Conservation (phyloP, 108 stramenopile genomes). For the Stephanodiscus triporus region DNA sequence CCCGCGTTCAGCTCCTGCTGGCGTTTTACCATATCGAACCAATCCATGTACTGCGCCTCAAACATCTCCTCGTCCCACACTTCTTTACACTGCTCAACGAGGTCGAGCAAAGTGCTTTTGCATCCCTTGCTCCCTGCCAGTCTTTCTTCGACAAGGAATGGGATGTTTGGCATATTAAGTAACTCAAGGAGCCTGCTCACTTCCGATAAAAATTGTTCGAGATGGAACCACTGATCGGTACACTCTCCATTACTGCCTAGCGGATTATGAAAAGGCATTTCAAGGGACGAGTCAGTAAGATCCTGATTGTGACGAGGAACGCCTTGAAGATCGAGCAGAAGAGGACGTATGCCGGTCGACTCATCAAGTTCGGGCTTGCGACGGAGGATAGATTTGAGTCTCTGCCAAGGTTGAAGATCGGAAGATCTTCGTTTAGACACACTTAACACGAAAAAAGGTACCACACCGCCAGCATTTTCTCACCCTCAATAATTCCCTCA, state of each 20-base stretch:
- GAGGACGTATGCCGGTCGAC: constrained; percentile 84
- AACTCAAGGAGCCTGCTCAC: constrained; percentile 34
- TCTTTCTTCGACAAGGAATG: constrained; percentile 39
- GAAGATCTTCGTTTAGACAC: neutral
- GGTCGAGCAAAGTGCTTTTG: constrained; percentile 24
- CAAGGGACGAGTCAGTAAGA: constrained; percentile 44
- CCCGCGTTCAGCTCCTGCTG: constrained; percentile 61
- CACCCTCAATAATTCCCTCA: constrained; percentile 71
- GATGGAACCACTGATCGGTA: constrained; percentile 26
- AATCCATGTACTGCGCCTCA: constrained; percentile 69
- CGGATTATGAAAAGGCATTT: constrained; percentile 38
- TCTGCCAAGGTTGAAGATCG: constrained; percentile 23
- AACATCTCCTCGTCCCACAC: constrained; percentile 74
- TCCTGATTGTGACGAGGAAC: constrained; percentile 70
- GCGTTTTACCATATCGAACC: constrained; percentile 74
- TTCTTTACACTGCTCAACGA: constrained; percentile 48
- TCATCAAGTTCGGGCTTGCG: constrained; percentile 67
- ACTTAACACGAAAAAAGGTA: neutral
- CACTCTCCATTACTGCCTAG: neutral
- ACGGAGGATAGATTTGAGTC: constrained; percentile 71
- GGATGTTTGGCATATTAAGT: constrained; percentile 22
- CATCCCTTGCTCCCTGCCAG: constrained; percentile 21
- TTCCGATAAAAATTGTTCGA: constrained; percentile 37
- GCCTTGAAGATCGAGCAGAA: constrained; percentile 81
- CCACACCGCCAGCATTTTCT: constrained; percentile 24